These are phyloP conservation scores for Epichloe festucae DNA, from an alignment of 2,329 filamentous ascomycete genomes.

Conservation along the genomic window DNA sequence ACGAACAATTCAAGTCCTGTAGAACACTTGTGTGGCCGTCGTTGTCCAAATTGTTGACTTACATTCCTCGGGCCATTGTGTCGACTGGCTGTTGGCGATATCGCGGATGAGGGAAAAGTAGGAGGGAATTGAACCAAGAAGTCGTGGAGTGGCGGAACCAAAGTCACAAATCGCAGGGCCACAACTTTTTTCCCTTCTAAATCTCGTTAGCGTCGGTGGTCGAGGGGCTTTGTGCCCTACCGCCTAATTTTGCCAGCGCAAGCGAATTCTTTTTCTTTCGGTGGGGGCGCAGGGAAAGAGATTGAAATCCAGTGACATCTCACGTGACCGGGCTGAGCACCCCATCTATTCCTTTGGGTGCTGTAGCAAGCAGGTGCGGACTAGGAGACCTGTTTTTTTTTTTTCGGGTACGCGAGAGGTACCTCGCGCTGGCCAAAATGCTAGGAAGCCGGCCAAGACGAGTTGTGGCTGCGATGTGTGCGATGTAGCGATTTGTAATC, in stretches of 20 bases:
- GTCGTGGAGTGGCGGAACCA: slow-evolving; percentile 7
- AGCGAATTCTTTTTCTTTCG: background rate
- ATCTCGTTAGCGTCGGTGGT: slow-evolving; percentile 12
- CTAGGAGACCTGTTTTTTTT: no score
- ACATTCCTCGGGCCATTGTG: slow-evolving; percentile 55
- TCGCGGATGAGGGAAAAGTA: slow-evolving; percentile 21
- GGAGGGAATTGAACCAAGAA: slow-evolving; percentile 12
- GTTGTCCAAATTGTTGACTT: slow-evolving; percentile 20
- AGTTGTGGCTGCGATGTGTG: no score
- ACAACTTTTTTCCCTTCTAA: slow-evolving; percentile 15
- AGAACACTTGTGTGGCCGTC: no score
- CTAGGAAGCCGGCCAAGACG: no score
- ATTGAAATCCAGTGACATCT: slow-evolving; percentile 3
- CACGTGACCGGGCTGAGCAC: slow-evolving; percentile 3
- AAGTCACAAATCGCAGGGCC: slow-evolving; percentile 17
- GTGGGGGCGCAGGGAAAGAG: background rate
- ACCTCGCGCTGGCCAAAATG: no score
- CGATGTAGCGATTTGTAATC: no score
- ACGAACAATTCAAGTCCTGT: background rate
- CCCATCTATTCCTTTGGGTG: background rate
- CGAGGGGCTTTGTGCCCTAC: slow-evolving; percentile 25
- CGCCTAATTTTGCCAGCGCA: background rate
- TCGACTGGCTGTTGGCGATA: slow-evolving; percentile 26
- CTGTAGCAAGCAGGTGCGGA: no score
- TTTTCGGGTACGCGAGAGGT: no score